Evolutionary conservation across 2,329 filamentous ascomycete species (phyloP), one percentile per base, ranked within the genome.

Genomic region (Pyricularia pennisetigena): DNA sequence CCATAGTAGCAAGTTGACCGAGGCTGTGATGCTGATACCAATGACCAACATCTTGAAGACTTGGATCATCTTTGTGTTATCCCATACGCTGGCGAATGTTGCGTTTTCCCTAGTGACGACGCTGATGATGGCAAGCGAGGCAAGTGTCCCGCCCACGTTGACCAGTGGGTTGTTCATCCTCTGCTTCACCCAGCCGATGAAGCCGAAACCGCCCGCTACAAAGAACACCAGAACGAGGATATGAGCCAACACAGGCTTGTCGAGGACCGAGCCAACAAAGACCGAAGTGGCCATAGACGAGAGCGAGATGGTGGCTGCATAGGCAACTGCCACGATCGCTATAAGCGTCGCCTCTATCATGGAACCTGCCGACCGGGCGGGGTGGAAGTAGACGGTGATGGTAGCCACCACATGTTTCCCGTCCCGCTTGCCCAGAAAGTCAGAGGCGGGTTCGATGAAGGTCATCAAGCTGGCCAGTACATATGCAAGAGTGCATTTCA

Each of bases 341-440:
- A 95, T 88, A 41, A 94, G 79, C 12, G 90, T 86, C 3, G 93
- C 94, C 78, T 97, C 92, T 69, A 92, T 85, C 93, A 97, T 97
- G 72, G 91, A 95, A 0, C 94, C 94, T 29, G 89, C 86, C 23
- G 92, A 92, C 69, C 94, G 85, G 6, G 93, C 92, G 4, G 94
- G 93, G 76, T 97, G 93, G 74, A 97, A 98, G 75, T 97, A 98
- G 12, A 97, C 94, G 0, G 93, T 96, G 69, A 97, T 88, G 2
- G 94, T 97, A 35, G 93, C 93, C 67, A 97, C 93, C 75, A 97
- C 89, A 78, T 97, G 94, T 76, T 97, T 97, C 66, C 93, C 93
- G 78, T 97, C 94, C 75, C 93, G 90, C 71, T 89, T 84, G 12
- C 94, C 94, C 20, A 97, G 82, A 68, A 93, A 86, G 8, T 83